Evolutionary conservation across 306 rosid species (phyloP).

Genomic region (Sesbania bispinosa): DNA sequence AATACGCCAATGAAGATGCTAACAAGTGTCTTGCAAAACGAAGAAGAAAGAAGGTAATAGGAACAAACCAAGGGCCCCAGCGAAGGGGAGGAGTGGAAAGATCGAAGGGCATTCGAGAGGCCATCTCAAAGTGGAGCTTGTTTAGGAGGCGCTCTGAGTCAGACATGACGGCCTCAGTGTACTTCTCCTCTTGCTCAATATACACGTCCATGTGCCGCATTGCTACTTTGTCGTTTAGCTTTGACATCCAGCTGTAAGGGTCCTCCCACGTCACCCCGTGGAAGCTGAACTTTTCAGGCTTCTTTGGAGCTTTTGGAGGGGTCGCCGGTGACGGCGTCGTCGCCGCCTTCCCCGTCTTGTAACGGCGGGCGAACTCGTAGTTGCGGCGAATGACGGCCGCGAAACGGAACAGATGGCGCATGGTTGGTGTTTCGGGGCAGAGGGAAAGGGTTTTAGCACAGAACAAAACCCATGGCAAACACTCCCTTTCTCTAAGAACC

Average conservation of each 20-base stretch:
- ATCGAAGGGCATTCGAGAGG: constrained; percentile 68
- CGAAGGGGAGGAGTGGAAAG: constrained; percentile 89
- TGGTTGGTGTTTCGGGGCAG: neutral
- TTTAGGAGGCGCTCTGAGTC: constrained; percentile 64
- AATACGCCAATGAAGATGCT: neutral
- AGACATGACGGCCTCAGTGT: constrained; percentile 71
- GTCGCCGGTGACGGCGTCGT: constrained; percentile 41
- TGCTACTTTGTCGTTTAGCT: constrained; percentile 74
- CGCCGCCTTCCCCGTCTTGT: constrained; percentile 36
- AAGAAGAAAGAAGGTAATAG: neutral
- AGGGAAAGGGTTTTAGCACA: constrained; percentile 19
- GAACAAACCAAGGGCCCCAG: constrained; percentile 75
- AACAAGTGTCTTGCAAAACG: neutral
- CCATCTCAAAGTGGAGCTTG: constrained; percentile 87
- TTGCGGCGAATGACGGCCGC: constrained; percentile 17
- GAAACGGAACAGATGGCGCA: constrained; percentile 30
- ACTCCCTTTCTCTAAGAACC: too few species aligned
- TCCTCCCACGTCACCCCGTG: constrained; percentile 81
- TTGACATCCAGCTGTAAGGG: constrained; percentile 88
- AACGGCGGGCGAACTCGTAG: constrained; percentile 25
- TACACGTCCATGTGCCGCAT: constrained; percentile 93
- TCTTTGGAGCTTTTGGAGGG: constrained; percentile 82
- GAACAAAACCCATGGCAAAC: neutral
- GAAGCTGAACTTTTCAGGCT: constrained; percentile 67
- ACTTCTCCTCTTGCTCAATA: constrained; percentile 98